phyloP scores from a whole-genome alignment of 2,329 filamentous ascomycete genomes.

The Phyllosticta capitalensis region DNA sequence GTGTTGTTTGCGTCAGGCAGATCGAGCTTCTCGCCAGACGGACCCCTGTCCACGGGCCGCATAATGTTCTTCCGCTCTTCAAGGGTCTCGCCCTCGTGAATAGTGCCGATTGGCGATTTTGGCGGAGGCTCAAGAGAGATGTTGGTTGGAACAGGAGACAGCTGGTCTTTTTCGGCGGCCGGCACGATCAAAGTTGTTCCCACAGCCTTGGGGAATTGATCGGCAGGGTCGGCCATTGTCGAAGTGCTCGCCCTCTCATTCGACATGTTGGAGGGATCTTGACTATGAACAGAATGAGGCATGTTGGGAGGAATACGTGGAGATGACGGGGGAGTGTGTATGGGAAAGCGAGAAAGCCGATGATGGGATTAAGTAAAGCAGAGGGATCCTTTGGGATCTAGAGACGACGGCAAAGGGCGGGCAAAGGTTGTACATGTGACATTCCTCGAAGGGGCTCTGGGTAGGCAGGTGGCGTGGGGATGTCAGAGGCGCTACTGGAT shows the following conservation, averaged over 20 bases:
- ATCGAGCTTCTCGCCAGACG: constrained; percentile 16
- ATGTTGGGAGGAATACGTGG: constrained; percentile 15
- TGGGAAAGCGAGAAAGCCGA: not conserved
- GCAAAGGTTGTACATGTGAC: not conserved
- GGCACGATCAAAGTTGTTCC: constrained; percentile 23
- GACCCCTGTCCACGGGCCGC: constrained; percentile 16
- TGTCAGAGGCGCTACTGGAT: not conserved
- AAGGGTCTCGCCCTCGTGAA: constrained; percentile 13
- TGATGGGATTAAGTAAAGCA: not conserved
- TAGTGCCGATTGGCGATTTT: constrained; percentile 18
- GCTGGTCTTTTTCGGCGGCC: constrained; percentile 20
- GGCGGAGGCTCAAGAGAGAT: constrained; percentile 28
- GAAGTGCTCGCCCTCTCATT: constrained; percentile 20
- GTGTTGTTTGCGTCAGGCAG: not conserved
- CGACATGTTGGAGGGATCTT: constrained; percentile 25
- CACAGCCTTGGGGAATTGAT: constrained; percentile 26
- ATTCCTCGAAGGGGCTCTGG: not conserved
- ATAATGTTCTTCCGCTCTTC: constrained; percentile 13
- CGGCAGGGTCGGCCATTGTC: constrained; percentile 24
- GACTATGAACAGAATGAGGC: constrained; percentile 28
- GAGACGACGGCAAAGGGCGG: not conserved
- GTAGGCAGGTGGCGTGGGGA: not conserved
- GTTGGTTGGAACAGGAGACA: constrained; percentile 27
- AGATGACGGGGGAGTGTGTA: not conserved
- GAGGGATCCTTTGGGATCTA: not conserved